Evolutionary conservation across 148 eudicot genomes (phyloP), one percentile per base, ranked within the genome.

Genomic region (Vaccinium vitisidaea): DNA sequence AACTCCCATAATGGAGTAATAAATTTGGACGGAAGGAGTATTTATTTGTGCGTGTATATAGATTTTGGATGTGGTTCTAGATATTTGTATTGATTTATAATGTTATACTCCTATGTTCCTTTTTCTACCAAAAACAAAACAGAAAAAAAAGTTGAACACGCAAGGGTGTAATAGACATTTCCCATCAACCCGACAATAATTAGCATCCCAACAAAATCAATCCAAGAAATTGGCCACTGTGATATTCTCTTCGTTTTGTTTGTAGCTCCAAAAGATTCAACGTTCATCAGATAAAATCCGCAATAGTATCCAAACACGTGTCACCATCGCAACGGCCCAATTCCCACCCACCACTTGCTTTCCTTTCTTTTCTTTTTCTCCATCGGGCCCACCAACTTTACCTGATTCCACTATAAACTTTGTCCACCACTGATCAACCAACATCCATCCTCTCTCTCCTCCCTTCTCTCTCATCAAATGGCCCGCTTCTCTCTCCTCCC

Each of bases 401-500:
- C 48, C 13, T 23, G 36, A 27, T 10, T 1, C 6, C 61, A 32
- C 53, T 27, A 19, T 55, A 77, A 59, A 59, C 27, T 7, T 15
- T 10, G 21, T 0, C 39, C 21, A 18, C 25, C 36, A 43, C 13
- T 2, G 43, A 36, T 18, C 65, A 65, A 63, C 25, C 2, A 65
- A 1, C 14, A 65, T 69, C 80, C 14, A 65, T 69, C 80, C 32
- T 25, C 13, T 71, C 50, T 5, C 84, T 87, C 74, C 83, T 11
- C 70, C 49, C 5, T 82, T 86, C 77, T 83, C 83, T 82, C 74
- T 27, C 18, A 27, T 69, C 39, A 32, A 71, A 80, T 80, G 83
- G 83, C 1, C 0, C 53, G 53, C 49, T 63, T 88, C 73, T 25
- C 86, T 52, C 82, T 89, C 89, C 71, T 85, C 88, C 85, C 80